Percentiles rank a stretch among this genome's conserved stretches.
Evolutionary conservation across 495 filamentous ascomycete genomes (phyloP).

Genomic region (Aspergillus leporis): DNA sequence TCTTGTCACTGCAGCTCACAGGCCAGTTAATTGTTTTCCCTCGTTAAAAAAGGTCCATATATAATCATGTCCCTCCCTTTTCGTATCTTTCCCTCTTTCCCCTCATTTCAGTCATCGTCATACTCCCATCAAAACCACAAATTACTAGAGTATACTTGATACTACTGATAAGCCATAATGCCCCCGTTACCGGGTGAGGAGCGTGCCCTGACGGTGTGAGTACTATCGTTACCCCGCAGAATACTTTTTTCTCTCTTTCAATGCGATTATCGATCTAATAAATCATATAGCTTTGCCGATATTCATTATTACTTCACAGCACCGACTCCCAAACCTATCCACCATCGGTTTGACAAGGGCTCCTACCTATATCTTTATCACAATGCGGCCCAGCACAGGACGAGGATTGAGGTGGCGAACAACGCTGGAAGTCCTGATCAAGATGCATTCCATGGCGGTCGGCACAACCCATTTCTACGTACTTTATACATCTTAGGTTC

Average conservation of each 20-base stretch:
- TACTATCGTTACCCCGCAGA: slow-evolving; percentile 31
- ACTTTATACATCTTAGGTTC: neutral
- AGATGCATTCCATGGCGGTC: slow-evolving; percentile 85
- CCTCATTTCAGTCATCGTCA: neutral
- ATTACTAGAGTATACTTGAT: slow-evolving; percentile 5
- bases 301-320: slow-evolving; percentile 85
- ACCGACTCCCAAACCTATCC: slow-evolving; percentile 66
- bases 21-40: slow-evolving; percentile 10
- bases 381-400: slow-evolving; percentile 63
- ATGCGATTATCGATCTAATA: slow-evolving; percentile 5
- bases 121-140: slow-evolving; percentile 1
- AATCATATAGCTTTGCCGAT: slow-evolving; percentile 72
- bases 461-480: slow-evolving; percentile 27
- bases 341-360: slow-evolving; percentile 86
- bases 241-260: neutral
- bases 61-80: slow-evolving; percentile 6
- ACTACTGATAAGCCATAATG: slow-evolving; percentile 51
- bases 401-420: slow-evolving; percentile 83
- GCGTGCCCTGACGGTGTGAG: slow-evolving; percentile 76
- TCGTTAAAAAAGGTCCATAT: slow-evolving; percentile 4
- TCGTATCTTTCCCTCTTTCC: slow-evolving; percentile 3
- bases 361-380: slow-evolving; percentile 89
- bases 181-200: slow-evolving; percentile 77
- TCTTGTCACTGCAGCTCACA: slow-evolving; percentile 20
- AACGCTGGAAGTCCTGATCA: slow-evolving; percentile 82